Evolutionary conservation across 2,329 filamentous ascomycete species (phyloP).

Genomic region (Colletotrichum tropicicola): DNA sequence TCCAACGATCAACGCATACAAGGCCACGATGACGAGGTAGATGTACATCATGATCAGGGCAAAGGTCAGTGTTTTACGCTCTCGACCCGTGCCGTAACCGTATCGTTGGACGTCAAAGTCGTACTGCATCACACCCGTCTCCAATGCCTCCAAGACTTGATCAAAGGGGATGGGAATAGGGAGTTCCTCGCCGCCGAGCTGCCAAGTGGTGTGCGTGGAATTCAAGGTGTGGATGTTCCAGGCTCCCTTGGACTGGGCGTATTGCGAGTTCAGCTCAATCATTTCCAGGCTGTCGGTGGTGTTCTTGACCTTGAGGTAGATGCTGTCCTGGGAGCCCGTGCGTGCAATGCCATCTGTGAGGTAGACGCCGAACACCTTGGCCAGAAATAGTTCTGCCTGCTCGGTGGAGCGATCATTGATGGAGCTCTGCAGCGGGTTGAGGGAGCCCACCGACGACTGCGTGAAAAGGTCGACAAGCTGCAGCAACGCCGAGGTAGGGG

Average conservation of each 20-base stretch:
- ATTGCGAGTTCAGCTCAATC: not conserved
- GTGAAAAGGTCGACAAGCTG: not conserved
- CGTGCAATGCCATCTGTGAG: conserved; percentile 1
- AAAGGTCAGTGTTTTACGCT: not conserved
- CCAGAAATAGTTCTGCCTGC: not conserved
- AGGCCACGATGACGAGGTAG: not conserved
- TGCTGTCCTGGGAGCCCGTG: not conserved
- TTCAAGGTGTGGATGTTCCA: too few relatives aligned
- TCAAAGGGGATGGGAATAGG: too few relatives aligned
- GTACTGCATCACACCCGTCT: not conserved
- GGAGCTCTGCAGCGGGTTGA: not conserved
- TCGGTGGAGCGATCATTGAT: not conserved
- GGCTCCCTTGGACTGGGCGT: not conserved
- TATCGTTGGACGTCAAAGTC: conserved; percentile 3
- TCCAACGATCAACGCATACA: not conserved
- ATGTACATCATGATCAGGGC: not conserved
- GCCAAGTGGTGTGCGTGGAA: too few relatives aligned
- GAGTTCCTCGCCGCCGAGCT: too few relatives aligned
- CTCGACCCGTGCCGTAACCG: conserved; percentile 3
- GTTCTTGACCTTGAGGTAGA: not conserved
- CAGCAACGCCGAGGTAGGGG: not conserved
- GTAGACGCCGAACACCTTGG: not conserved
- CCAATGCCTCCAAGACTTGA: too few relatives aligned
- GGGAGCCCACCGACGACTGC: not conserved
- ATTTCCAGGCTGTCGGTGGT: not conserved